Percentiles rank a stretch among this genome's conserved stretches.
Evolutionary conservation across 192 early-diverging fungal species (phyloP).

Genomic region (Backusella australiensis): DNA sequence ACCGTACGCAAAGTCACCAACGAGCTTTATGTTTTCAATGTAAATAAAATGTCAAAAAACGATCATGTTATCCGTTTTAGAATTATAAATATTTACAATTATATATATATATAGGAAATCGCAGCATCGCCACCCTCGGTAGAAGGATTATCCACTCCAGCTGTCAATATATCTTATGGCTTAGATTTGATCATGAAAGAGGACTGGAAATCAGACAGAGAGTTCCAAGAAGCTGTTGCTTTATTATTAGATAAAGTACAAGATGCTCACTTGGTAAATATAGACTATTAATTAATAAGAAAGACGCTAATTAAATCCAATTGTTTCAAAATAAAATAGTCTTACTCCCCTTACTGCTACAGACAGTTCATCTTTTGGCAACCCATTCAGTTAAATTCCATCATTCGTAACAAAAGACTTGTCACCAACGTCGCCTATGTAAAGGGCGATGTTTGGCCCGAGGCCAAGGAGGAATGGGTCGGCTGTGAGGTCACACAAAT

Average conservation of each 20-base stretch:
- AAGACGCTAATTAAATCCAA: not conserved
- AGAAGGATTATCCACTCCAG: conserved; percentile 28
- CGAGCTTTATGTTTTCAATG: conserved; percentile 37
- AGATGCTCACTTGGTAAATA: conserved; percentile 36
- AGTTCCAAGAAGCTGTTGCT: conserved; percentile 35
- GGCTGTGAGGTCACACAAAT: conserved; percentile 36
- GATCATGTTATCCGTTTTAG: not conserved
- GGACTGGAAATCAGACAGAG: conserved; percentile 29
- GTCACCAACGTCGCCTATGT: conserved; percentile 37
- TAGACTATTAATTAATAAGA: not conserved
- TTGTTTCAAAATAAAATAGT: conserved; percentile 11
- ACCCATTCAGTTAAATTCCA: conserved; percentile 35
- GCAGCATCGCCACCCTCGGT: conserved; percentile 26
- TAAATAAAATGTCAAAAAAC: conserved; percentile 8
- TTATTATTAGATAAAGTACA: conserved; percentile 38
- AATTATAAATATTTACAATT: not conserved
- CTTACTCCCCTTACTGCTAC: conserved; percentile 35
- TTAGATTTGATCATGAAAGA: conserved; percentile 27
- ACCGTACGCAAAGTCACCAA: conserved; percentile 29
- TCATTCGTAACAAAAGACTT: conserved; percentile 18
- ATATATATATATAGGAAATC: conserved; percentile 23
- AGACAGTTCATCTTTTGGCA: conserved; percentile 40
- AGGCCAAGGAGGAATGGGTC: conserved; percentile 30
- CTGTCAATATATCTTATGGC: conserved; percentile 30
- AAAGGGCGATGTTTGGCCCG: conserved; percentile 32